Base-by-base conservation (phyloP, 768 basidiomycete genomes). In the Leucocoprinus leucothites region DNA sequence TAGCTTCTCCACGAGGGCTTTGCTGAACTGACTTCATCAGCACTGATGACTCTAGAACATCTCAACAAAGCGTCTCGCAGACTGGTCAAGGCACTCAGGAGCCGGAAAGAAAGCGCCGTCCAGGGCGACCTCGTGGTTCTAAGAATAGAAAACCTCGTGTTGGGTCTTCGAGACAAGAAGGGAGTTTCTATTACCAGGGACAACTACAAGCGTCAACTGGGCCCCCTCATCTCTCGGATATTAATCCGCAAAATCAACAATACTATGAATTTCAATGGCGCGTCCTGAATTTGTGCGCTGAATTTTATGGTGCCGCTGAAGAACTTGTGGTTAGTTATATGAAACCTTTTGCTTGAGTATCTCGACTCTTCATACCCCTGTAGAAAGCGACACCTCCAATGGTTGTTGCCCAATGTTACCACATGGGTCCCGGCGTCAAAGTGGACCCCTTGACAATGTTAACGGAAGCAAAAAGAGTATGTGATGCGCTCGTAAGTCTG, bases 211-310 rank as follows among this genome's bases (percentile, higher is more conserved):
- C 65, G 28, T 49, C 61, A 13, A 58, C 67, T 31, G 65, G 67
- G 21, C 70, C 73, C 8, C 77, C 77, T 35, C 72, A 73, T 36
- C 72, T 76, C 31, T 72, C 78, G 3, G 74, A 78, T 47, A 79
- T 84, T 22, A 81, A 80, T 54, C 73, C 83, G 2, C 82, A 85
- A 59, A 88, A 88, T 65, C 85, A 89, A 58, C 83, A 85, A 63
- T 91, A 89, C 67, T 89, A 89, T 67, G 88, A 91, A 64, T 91
- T 91, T 63, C 89, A 91, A 66, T 91, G 89, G 89, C 82, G 88
- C 51, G 82, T 90, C 38, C 67, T 91, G 55, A 89, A 89, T 63
- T 72, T 92, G 38, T 92, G 89, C 67, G 84, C 87, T 1, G 90
- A 92, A 65, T 92, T 92, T 66, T 92, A 92, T 70, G 85, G 83